Conservation (phyloP, 495 filamentous ascomycete genomes). For the Trichoderma orchidacearum region DNA sequence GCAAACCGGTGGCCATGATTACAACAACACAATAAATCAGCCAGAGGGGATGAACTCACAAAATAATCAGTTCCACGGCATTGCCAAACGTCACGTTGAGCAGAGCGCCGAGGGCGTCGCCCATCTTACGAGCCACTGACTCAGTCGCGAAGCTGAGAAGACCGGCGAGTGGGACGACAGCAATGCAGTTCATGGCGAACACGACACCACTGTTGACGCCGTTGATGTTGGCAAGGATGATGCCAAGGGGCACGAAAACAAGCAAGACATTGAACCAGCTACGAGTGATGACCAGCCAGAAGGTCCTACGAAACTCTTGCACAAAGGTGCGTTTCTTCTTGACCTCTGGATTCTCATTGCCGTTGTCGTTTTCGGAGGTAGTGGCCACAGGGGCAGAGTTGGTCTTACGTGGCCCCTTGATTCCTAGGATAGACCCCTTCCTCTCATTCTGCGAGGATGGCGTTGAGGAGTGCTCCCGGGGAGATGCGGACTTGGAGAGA, state of each 20-base stretch:
- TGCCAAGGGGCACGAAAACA: conserved; percentile 70
- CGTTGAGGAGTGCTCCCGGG: conserved; percentile 10
- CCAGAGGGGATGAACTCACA: conserved; percentile 8
- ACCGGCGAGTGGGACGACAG: conserved; percentile 73
- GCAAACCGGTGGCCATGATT: too few species aligned
- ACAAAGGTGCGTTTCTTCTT: conserved; percentile 29
- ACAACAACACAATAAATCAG: neutral
- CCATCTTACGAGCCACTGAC: conserved; percentile 59
- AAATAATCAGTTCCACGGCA: conserved; percentile 57
- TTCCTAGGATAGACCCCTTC: conserved; percentile 40
- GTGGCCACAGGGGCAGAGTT: neutral
- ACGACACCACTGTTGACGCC: conserved; percentile 19
- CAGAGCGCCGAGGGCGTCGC: conserved; percentile 68
- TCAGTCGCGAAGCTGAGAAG: conserved; percentile 73
- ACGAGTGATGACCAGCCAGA: conserved; percentile 41
- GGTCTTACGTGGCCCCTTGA: conserved; percentile 5
- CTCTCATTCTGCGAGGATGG: conserved; percentile 41
- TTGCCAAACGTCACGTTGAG: conserved; percentile 86
- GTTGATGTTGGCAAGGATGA: conserved; percentile 37
- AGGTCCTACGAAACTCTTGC: conserved; percentile 32
- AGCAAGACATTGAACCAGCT: conserved; percentile 72
- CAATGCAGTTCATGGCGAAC: conserved; percentile 70
- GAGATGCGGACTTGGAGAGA: conserved; percentile 13
- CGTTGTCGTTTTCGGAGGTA: neutral
- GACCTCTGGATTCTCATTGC: conserved; percentile 4